These are phyloP conservation scores for Tubosaeta sp. DNA, from an alignment of 768 basidiomycete genomes.

Conservation along the genomic window DNA sequence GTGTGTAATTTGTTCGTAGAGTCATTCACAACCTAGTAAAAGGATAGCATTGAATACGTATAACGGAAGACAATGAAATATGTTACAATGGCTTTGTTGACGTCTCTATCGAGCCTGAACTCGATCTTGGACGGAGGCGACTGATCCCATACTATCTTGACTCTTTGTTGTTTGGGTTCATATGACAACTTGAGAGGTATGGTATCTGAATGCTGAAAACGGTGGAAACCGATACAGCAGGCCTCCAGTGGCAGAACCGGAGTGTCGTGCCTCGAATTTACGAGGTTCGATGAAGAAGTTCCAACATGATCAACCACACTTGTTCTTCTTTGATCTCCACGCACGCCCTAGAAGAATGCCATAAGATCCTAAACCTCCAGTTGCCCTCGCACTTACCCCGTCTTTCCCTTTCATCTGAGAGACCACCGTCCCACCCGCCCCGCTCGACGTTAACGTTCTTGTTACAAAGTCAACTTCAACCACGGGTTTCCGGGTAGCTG, in stretches of 20 bases:
- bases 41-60: background rate
- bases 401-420: conserved; percentile 24
- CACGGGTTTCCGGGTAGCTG: background rate
- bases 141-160: conserved; percentile 10
- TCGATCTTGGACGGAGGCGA: conserved; percentile 9
- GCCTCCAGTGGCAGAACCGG: conserved; percentile 21
- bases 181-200: conserved; percentile 16
- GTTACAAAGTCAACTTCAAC: conserved; percentile 5
- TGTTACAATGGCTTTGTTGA: conserved; percentile 13
- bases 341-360: conserved; percentile 2
- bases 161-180: background rate
- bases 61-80: background rate
- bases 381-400: conserved; percentile 16
- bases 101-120: conserved; percentile 18
- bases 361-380: conserved; percentile 3
- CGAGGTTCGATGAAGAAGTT: conserved; percentile 28
- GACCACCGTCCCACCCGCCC: background rate
- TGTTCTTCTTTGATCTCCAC: background rate
- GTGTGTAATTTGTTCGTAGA: background rate
- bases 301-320: conserved; percentile 16
- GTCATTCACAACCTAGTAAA: conserved; percentile 25
- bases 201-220: conserved; percentile 11
- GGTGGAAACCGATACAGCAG: conserved; percentile 25
- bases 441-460: background rate
- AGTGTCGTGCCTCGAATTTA: conserved; percentile 11